phyloP scores from a whole-genome alignment of 257 asterid species.

The Buddleja alternifolia region DNA sequence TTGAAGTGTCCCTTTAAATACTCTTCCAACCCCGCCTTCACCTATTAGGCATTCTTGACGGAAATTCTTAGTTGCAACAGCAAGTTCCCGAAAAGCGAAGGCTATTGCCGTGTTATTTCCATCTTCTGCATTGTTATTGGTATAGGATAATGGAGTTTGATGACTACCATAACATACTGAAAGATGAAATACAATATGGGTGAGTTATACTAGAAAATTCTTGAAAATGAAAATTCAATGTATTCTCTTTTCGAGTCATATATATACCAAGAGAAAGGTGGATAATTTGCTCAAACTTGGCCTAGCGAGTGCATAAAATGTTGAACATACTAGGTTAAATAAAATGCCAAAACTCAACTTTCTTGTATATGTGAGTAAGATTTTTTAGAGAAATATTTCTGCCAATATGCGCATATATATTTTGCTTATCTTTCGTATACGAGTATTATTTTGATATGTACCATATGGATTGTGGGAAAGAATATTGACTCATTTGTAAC shows the following conservation, averaged over 20 bases:
- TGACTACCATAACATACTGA: slow-evolving; percentile 22
- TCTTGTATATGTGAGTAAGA: too few species aligned
- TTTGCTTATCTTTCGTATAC: too few species aligned
- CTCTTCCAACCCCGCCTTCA: slow-evolving; percentile 86
- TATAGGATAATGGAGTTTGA: slow-evolving; percentile 25
- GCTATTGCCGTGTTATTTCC: slow-evolving; percentile 42
- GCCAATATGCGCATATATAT: too few species aligned
- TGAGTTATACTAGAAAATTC: neutral
- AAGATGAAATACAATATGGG: slow-evolving; percentile 8
- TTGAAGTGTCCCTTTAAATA: slow-evolving; percentile 70
- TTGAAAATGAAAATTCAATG: too few species aligned
- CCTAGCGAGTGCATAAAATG: neutral
- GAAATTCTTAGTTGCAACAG: slow-evolving; percentile 83
- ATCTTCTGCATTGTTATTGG: slow-evolving; percentile 26
- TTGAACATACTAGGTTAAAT: neutral
- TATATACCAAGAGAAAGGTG: neutral
- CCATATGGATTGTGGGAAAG: too few species aligned
- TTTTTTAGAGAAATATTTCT: too few species aligned
- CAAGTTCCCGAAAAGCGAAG: slow-evolving; percentile 89
- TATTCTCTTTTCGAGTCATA: neutral
- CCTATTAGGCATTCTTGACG: slow-evolving; percentile 68
- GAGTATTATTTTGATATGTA: too few species aligned
- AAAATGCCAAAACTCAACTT: neutral
- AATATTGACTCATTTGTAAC: too few species aligned
- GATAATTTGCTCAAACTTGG: neutral